Conservation (phyloP, 2,329 filamentous ascomycete species). For the Apiospora sp. region DNA sequence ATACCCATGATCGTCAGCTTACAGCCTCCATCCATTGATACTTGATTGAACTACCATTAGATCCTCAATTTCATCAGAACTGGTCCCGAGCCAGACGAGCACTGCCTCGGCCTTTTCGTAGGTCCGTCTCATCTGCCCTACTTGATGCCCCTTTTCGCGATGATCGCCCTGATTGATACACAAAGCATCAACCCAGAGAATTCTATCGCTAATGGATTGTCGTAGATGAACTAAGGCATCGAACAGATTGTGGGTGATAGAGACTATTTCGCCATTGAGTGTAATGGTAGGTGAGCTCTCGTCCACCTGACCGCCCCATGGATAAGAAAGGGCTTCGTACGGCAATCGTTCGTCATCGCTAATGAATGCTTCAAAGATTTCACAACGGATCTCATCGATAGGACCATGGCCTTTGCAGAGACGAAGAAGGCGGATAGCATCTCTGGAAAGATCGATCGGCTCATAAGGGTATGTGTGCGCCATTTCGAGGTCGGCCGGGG, state of each 20-base stretch:
- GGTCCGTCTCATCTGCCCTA: not conserved
- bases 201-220: not conserved
- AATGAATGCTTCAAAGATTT: not conserved
- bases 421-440: not conserved
- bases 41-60: too few species aligned
- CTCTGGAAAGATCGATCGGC: not conserved
- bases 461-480: not conserved
- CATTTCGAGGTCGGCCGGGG: not conserved
- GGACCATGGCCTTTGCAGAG: not conserved
- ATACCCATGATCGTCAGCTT: too few species aligned
- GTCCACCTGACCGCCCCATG: not conserved
- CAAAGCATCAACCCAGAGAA: slow-evolving; percentile 3
- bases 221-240: not conserved
- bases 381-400: not conserved
- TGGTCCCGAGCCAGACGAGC: not conserved
- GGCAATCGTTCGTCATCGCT: not conserved
- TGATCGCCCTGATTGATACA: not conserved
- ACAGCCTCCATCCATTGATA: too few species aligned
- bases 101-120: not conserved
- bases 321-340: slow-evolving; percentile 14
- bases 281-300: not conserved
- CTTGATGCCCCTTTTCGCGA: slow-evolving; percentile 7
- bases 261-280: not conserved
- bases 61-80: not conserved
- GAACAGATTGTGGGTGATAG: not conserved